Conservation (phyloP, 352 stramenopile species). For the Phytophthora hybrid region DNA sequence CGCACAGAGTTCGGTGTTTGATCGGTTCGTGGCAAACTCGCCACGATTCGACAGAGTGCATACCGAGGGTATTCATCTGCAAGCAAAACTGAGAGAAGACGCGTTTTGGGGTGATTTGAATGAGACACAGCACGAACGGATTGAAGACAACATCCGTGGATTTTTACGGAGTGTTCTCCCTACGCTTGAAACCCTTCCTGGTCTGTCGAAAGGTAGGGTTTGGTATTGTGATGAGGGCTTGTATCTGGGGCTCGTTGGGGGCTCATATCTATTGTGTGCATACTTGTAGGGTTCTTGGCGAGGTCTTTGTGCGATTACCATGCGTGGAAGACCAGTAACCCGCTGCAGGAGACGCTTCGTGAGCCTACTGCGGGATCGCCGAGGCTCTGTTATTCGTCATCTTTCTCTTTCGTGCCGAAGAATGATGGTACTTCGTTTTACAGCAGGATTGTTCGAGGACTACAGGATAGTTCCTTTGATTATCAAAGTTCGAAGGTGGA, state of each 20-base stretch:
- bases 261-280: background rate
- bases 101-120: conserved; percentile 16
- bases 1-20: conserved; percentile 47
- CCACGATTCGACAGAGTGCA: conserved; percentile 33
- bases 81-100: conserved; percentile 29
- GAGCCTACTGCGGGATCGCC: background rate
- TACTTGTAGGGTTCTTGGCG: conserved; percentile 50
- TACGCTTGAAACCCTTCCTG: conserved; percentile 24
- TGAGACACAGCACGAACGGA: conserved; percentile 25
- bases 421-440: conserved; percentile 21
- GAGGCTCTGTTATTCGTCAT: conserved; percentile 47
- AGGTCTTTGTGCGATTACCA: conserved; percentile 47
- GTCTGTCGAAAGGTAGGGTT: conserved; percentile 33
- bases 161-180: conserved; percentile 39
- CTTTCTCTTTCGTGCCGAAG: conserved; percentile 36
- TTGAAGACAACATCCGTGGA: conserved; percentile 48
- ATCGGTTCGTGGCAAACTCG: conserved; percentile 40
- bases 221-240: background rate
- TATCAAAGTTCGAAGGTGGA: conserved; percentile 15
- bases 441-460: conserved; percentile 6
- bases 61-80: conserved; percentile 51
- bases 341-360: conserved; percentile 20
- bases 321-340: conserved; percentile 34
- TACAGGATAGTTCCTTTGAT: background rate
- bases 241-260: background rate